Base-by-base conservation (phyloP, 495 filamentous ascomycete species). In the Podospora pseudocomata region DNA sequence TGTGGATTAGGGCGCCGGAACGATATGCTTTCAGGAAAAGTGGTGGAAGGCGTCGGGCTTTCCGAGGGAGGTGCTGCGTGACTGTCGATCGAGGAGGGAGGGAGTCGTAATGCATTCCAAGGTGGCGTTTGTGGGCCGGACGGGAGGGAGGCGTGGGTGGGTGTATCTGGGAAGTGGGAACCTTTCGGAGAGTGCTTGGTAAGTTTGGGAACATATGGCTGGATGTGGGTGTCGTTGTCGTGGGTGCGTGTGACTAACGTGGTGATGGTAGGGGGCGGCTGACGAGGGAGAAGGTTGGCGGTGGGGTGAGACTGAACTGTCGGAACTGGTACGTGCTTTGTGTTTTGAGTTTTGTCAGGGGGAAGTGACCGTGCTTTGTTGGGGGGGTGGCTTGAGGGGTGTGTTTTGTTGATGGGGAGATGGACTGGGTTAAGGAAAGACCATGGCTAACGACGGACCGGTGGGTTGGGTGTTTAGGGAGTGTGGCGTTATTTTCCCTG, bases 101-200 rank as follows among this genome's bases (percentile, higher is more conserved):
- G 89, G 90, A 1, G 69, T 96, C 11, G 80, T 99, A 66, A 94
- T 96, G 84, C 95, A 99, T 78, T 94, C 88, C 75, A 99, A 99
- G 79, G 80, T 96, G 53, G 79, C 95, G 49, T 91, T 89, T 68
- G 90, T 88, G 5, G 83, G 86, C 13, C 86, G 82, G 30, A 18
- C 72, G 63, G 5, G 65, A 62, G 16, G 28, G 28, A 23, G 18
- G 3, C 34, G 57, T 15, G 63, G 66, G 9, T 98, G 91, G 87
- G 91, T 86, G 0, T 99, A 99, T 73, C 81, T 96, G n/a, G 95
- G 95, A 19, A 95, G 91, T 70, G 92, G 92, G 1, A 99, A 99
- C 77, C 73, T 96, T 7, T 94, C 92, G 0, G 93, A 97, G 77
- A 93, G 90, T 72, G 95, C 95, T 11, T 99, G 95, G 91, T 94